Evolutionary conservation across 345 rosid genomes (phyloP).

Genomic region (Eutrema yunnanense): DNA sequence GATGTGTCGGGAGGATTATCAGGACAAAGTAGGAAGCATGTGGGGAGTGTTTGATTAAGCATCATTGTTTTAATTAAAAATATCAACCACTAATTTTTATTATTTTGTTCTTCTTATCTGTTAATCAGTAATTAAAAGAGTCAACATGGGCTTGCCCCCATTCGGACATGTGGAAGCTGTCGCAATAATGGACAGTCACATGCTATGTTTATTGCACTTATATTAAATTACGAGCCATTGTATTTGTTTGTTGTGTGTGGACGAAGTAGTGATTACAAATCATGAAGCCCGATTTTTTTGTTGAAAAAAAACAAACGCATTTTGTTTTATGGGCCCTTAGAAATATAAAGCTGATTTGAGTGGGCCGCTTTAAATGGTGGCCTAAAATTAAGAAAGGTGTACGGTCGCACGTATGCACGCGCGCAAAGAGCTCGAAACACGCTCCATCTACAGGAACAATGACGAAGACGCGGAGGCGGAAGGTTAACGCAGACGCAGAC

Average conservation of each 20-base stretch:
- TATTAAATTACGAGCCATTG: background rate
- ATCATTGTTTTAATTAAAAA: background rate
- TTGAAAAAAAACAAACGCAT: background rate
- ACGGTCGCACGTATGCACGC: background rate
- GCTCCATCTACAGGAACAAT: background rate
- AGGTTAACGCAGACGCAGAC: background rate
- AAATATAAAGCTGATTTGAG: background rate
- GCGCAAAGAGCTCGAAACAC: background rate
- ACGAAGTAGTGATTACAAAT: too few relatives aligned
- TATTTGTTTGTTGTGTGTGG: background rate
- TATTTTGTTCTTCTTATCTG: background rate
- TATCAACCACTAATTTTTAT: conserved; percentile 10
- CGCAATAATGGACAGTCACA: conserved; percentile 8
- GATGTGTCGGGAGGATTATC: background rate
- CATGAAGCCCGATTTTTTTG: background rate
- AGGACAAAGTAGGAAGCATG: conserved; percentile 7
- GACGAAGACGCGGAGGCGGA: background rate
- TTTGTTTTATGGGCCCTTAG: background rate
- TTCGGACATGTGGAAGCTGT: conserved; percentile 11
- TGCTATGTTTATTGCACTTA: conserved; percentile 4
- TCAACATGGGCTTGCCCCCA: background rate
- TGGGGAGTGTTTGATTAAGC: conserved; percentile 8
- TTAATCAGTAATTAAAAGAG: background rate
- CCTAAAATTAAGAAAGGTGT: background rate
- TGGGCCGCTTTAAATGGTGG: background rate